Evolutionary conservation across 2,329 filamentous ascomycete species (phyloP).

Genomic region (Calonectria multiphialidica): DNA sequence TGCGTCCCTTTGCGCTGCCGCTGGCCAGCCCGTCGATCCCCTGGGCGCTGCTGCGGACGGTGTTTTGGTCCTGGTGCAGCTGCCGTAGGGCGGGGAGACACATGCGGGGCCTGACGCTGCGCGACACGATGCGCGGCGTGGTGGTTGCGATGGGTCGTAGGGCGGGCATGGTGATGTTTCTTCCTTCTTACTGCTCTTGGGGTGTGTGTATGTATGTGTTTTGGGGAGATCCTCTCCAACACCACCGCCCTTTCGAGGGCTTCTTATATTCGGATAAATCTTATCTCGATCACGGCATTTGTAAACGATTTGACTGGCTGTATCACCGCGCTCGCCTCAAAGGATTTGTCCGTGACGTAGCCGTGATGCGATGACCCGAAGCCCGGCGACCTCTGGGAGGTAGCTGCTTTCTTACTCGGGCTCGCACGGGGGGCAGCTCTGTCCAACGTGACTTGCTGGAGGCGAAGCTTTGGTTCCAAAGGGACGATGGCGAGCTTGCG

Average conservation of each 20-base stretch:
- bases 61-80: conserved; percentile 15
- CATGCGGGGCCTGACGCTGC: conserved; percentile 18
- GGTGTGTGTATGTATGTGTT: background rate
- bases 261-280: conserved; percentile 10
- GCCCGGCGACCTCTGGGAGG: background rate
- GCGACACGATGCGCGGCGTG: conserved; percentile 23
- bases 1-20: conserved; percentile 49
- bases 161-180: conserved; percentile 10
- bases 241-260: background rate
- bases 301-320: background rate
- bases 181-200: background rate
- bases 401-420: background rate
- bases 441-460: background rate
- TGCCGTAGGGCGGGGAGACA: conserved; percentile 14
- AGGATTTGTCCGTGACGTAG: background rate
- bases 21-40: conserved; percentile 45
- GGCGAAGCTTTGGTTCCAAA: background rate
- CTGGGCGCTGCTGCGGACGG: conserved; percentile 2
- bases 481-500: background rate
- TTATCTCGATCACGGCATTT: conserved; percentile 3
- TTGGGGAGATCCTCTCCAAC: background rate
- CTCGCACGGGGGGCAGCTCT: background rate
- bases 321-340: background rate
- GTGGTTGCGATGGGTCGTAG: conserved; percentile 9
- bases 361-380: background rate